Evolutionary conservation across 2,329 filamentous ascomycete species (phyloP).

Genomic region (Aureobasidium sp.): DNA sequence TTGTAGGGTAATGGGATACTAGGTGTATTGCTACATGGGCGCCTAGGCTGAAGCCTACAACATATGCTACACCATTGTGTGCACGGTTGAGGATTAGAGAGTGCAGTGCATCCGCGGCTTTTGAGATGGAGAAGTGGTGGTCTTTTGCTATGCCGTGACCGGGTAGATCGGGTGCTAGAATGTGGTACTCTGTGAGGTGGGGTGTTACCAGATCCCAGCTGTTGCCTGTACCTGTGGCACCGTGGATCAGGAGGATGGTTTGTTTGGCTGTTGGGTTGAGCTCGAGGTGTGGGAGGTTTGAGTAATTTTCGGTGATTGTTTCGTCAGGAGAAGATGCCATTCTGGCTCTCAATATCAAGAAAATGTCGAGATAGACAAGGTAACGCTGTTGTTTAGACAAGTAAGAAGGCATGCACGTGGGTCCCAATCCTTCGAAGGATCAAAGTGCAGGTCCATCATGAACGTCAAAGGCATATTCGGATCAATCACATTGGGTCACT

Average conservation of each 20-base stretch:
- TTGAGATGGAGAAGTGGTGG: not conserved
- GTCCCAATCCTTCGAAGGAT: not conserved
- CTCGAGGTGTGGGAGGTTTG: not conserved
- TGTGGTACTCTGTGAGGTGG: not conserved
- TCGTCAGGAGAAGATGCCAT: not conserved
- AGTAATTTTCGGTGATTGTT: not conserved
- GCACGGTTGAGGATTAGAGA: not conserved
- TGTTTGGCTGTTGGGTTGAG: not conserved
- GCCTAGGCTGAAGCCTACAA: conserved; percentile 7
- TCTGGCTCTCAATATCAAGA: no score
- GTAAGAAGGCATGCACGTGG: not conserved
- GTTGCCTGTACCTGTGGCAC: not conserved
- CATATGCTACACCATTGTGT: not conserved
- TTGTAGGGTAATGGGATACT: not conserved
- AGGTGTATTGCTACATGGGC: not conserved
- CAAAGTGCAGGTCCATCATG: no score
- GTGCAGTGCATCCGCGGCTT: not conserved
- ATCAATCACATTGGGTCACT: not conserved
- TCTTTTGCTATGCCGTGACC: not conserved
- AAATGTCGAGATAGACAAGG: not conserved
- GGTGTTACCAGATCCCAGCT: not conserved
- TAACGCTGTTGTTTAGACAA: not conserved
- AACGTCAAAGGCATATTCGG: not conserved
- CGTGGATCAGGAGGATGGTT: not conserved
- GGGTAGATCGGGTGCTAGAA: not conserved